Conservation (phyloP, 2,329 filamentous ascomycete genomes). For the Rosellinia necatrix region DNA sequence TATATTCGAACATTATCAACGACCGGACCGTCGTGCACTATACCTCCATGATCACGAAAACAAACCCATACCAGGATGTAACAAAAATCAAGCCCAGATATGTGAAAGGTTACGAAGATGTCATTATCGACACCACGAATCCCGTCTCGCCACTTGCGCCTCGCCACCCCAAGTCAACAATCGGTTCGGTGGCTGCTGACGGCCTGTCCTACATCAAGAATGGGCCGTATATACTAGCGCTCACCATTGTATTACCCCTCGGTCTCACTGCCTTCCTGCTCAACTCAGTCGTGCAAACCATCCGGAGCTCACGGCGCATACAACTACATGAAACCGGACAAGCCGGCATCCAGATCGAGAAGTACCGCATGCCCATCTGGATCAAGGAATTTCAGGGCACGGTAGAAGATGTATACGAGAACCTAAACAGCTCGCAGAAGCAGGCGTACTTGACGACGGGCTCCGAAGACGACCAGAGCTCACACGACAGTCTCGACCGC, state of each 20-base stretch:
- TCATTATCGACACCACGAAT: constrained; percentile 71
- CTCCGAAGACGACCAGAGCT: constrained; percentile 57
- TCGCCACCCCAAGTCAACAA: constrained; percentile 33
- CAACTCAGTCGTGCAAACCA: constrained; percentile 77
- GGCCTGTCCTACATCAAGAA: constrained; percentile 49
- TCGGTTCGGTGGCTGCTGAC: constrained; percentile 42
- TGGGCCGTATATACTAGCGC: constrained; percentile 66
- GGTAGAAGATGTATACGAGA: constrained; percentile 78
- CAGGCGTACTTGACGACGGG: constrained; percentile 71
- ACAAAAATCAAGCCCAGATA: constrained; percentile 74
- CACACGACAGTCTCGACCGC: constrained; percentile 42
- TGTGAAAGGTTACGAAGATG: constrained; percentile 71
- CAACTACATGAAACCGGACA: constrained; percentile 74
- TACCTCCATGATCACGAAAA: constrained; percentile 77
- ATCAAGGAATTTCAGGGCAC: constrained; percentile 75
- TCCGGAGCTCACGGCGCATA: constrained; percentile 76
- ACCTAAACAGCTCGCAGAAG: constrained; percentile 68
- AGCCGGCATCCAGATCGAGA: constrained; percentile 67
- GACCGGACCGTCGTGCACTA: constrained; percentile 83
- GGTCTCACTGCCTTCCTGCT: constrained; percentile 72
- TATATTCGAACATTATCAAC: constrained; percentile 88
- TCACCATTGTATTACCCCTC: constrained; percentile 75
- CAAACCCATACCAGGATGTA: constrained; percentile 75
- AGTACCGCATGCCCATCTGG: constrained; percentile 77
- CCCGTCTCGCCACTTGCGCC: constrained; percentile 59